Evolutionary conservation across 306 rosid genomes (phyloP).

Genomic region (Fagus sylvatica): DNA sequence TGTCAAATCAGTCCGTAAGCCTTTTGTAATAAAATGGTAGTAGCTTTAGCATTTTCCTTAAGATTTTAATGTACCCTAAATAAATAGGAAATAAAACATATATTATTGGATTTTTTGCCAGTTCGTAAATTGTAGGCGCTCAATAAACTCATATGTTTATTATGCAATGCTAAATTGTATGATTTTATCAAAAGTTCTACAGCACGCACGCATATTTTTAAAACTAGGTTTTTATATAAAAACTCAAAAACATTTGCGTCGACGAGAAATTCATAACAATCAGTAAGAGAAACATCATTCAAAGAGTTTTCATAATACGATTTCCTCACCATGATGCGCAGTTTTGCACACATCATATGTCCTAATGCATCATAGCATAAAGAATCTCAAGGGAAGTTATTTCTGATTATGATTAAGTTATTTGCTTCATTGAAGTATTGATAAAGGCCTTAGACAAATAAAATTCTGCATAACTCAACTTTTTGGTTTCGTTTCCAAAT

Average conservation of each 20-base stretch:
- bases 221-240: neutral
- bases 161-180: neutral
- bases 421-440: neutral
- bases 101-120: neutral
- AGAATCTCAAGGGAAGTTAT: neutral
- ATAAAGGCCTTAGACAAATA: neutral
- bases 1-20: too few species aligned
- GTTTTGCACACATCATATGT: neutral
- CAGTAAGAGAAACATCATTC: too few species aligned
- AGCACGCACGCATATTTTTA: neutral
- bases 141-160: neutral
- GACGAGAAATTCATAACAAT: too few species aligned
- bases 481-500: neutral
- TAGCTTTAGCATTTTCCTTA: too few species aligned
- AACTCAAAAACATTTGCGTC: neutral
- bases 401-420: neutral
- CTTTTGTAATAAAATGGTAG: too few species aligned
- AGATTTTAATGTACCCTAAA: neutral
- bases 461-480: neutral
- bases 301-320: neutral
- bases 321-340: neutral
- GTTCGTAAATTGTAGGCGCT: neutral
- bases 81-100: neutral
- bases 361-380: neutral
- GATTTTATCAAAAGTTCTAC: neutral